phyloP scores from a whole-genome alignment of 805 yeast genomes.

The Wickerhamomyces chaumierensis region DNA sequence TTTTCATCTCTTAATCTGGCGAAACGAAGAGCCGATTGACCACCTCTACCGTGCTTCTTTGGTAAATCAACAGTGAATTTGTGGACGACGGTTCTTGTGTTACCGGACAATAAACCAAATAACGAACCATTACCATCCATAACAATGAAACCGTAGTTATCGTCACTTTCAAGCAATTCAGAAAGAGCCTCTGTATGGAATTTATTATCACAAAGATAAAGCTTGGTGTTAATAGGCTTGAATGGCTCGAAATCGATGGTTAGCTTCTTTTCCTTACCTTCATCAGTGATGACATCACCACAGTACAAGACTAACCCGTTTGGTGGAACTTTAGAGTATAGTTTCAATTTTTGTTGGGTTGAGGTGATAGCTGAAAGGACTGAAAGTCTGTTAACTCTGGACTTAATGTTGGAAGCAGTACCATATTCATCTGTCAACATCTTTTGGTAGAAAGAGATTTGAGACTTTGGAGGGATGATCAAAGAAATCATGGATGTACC shows the following conservation, averaged over 20 bases:
- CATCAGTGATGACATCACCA: conserved; percentile 96
- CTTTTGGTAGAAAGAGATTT: conserved; percentile 76
- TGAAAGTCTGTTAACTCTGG: conserved; percentile 92
- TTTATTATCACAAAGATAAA: conserved; percentile 93
- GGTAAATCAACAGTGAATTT: conserved; percentile 97
- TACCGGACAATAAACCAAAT: conserved; percentile 92
- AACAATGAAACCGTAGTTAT: conserved; percentile 91
- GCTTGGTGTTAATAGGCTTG: conserved; percentile 96
- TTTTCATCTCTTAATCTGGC: conserved; percentile 98
- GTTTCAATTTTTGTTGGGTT: conserved; percentile 91
- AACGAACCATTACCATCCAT: conserved; percentile 99
- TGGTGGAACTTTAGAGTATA: conserved; percentile 81
- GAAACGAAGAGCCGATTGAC: conserved; percentile 99
- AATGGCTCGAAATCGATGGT: conserved; percentile 98
- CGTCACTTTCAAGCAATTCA: conserved; percentile 90
- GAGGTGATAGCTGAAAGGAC: conserved; percentile 96
- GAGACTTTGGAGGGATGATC: conserved; percentile 92
- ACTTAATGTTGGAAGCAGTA: conserved; percentile 95
- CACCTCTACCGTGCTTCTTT: conserved; percentile 99
- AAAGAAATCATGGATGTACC: conserved; percentile 99
- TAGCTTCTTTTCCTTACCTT: conserved; percentile 94
- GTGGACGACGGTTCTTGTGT: conserved; percentile 91
- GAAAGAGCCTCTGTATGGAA: conserved; percentile 96
- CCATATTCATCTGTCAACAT: conserved; percentile 98
- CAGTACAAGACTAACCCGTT: conserved; percentile 95